Percentiles rank a stretch among this genome's conserved stretches.
phyloP scores from a whole-genome alignment of 1,284 basidiomycete species.

The Sphagnurus paluster region DNA sequence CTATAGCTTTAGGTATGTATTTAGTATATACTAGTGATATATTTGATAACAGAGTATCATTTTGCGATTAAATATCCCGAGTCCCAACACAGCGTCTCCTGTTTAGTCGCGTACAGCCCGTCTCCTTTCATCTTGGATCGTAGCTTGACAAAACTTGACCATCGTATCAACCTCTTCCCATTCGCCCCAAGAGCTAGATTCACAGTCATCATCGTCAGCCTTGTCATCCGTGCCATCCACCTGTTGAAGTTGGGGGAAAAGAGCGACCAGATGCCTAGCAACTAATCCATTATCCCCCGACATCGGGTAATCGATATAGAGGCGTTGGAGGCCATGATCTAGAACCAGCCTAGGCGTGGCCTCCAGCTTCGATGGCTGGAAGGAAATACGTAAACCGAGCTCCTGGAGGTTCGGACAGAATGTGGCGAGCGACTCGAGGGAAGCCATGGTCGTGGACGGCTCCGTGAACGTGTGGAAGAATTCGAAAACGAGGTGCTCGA shows the following conservation, averaged over 20 bases:
- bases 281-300: background rate
- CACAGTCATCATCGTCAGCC: background rate
- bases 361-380: background rate
- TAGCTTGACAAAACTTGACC: background rate
- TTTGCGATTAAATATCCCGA: too few relatives aligned
- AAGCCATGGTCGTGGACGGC: background rate
- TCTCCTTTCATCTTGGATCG: constrained; percentile 1
- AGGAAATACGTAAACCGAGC: background rate
- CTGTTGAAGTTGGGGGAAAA: constrained; percentile 4
- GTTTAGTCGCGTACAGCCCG: too few relatives aligned
- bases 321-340: constrained; percentile 1
- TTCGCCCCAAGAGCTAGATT: background rate
- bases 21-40: too few relatives aligned
- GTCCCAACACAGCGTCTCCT: too few relatives aligned
- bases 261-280: constrained; percentile 1
- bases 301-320: constrained; percentile 3
- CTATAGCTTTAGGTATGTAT: too few relatives aligned
- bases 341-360: background rate
- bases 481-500: background rate
- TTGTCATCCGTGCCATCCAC: background rate
- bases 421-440: constrained; percentile 5
- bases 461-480: background rate
- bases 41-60: too few relatives aligned
- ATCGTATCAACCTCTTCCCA: constrained; percentile 1
- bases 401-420: constrained; percentile 1